These are phyloP conservation scores for Alternaria ventricosa DNA, from an alignment of 2,329 filamentous ascomycete species.

Conservation along the genomic window DNA sequence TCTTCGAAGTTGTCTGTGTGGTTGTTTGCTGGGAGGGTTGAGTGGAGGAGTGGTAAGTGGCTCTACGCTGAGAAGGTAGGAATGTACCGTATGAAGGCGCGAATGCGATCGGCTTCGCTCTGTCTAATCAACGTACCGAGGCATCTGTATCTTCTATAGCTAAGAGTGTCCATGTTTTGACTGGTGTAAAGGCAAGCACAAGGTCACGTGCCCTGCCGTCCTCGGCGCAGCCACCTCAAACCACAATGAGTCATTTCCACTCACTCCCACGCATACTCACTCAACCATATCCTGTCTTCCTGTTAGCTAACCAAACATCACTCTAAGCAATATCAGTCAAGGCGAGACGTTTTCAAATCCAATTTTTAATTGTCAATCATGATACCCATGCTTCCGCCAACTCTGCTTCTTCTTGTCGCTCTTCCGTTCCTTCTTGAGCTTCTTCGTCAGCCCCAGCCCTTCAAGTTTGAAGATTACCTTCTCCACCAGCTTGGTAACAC, in stretches of 20 bases:
- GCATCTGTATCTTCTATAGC: not conserved
- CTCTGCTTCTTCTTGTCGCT: not conserved
- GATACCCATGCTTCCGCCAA: not conserved
- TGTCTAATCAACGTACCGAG: not conserved
- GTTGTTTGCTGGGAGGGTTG: not conserved
- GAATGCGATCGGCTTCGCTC: not conserved
- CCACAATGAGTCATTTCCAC: not conserved
- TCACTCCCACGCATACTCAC: not conserved
- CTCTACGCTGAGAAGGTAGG: not conserved
- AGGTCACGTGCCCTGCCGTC: not conserved
- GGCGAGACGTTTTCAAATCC: not conserved
- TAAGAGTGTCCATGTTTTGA: too few species aligned
- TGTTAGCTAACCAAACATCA: not conserved
- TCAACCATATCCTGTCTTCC: not conserved
- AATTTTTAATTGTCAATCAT: not conserved
- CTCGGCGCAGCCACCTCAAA: not conserved
- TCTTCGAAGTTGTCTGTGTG: not conserved
- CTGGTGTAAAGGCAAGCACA: too few species aligned
- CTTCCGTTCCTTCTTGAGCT: not conserved
- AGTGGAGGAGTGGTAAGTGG: not conserved
- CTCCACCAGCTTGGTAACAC: slow-evolving; percentile 13
- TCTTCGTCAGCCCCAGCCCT: slow-evolving; percentile 11
- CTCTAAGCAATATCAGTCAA: too few species aligned
- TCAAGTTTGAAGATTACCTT: slow-evolving; percentile 18
- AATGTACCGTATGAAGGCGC: not conserved